phyloP scores from a whole-genome alignment of 352 stramenopile genomes.

The Pythium oligandrum region DNA sequence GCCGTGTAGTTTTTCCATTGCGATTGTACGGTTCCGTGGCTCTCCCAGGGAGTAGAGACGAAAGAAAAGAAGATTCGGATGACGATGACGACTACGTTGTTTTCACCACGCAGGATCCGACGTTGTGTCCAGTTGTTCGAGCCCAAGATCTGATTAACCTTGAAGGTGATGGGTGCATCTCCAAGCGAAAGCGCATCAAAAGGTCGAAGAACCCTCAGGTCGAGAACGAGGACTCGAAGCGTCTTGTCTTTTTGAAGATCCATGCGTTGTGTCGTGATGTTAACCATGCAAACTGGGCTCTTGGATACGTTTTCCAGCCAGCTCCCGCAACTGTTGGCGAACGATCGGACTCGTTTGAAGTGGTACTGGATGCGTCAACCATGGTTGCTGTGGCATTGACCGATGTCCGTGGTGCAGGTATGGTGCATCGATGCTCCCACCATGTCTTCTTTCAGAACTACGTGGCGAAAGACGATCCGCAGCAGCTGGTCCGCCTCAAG shows the following conservation, averaged over 20 bases:
- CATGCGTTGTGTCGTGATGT: constrained; percentile 13
- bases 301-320: constrained; percentile 12
- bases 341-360: constrained; percentile 4
- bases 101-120: constrained; percentile 13
- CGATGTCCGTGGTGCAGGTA: constrained; percentile 8
- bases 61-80: neutral
- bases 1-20: constrained; percentile 9
- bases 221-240: neutral
- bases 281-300: constrained; percentile 11
- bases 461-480: constrained; percentile 2
- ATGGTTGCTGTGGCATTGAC: constrained; percentile 13
- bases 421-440: constrained; percentile 11
- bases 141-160: constrained; percentile 14
- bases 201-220: neutral
- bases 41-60: constrained; percentile 5
- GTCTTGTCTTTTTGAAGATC: constrained; percentile 9
- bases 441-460: neutral
- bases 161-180: constrained; percentile 5
- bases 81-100: constrained; percentile 14
- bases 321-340: neutral
- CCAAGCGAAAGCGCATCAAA: constrained; percentile 1
- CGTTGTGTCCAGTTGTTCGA: constrained; percentile 16
- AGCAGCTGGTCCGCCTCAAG: neutral
- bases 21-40: constrained; percentile 13
- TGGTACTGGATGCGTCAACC: constrained; percentile 10